A percentile compares a stretch with the other conserved stretches of the same genome.
Evolutionary conservation across 139 green algal genomes (phyloP).

Genomic region (Ettlia oleoabundans): DNA sequence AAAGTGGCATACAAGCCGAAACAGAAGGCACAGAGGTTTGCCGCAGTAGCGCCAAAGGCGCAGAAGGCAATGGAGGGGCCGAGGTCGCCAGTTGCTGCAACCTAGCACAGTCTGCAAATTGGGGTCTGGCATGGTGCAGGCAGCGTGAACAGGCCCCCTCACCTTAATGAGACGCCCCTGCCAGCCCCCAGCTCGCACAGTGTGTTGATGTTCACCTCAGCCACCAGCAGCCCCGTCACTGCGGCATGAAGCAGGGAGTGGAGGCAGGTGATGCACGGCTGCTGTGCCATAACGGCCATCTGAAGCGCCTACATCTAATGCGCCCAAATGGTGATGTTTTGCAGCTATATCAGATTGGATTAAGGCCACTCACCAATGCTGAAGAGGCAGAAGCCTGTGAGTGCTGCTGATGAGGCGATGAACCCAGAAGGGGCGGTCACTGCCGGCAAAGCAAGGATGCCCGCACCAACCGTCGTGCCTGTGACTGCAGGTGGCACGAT

Average conservation of each 20-base stretch:
- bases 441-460: conserved; percentile 72
- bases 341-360: too few species aligned
- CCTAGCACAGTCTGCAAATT: too few species aligned
- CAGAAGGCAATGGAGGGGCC: too few species aligned
- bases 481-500: conserved; percentile 41
- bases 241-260: not conserved
- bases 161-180: conserved; percentile 43
- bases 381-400: conserved; percentile 20
- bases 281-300: not conserved
- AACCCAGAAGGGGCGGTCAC: conserved; percentile 57
- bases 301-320: not conserved
- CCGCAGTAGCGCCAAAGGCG: too few species aligned
- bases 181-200: conserved; percentile 62
- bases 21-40: too few species aligned
- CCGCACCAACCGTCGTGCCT: conserved; percentile 75
- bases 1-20: too few species aligned
- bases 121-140: not conserved
- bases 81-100: too few species aligned
- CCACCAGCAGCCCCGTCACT: conserved; percentile 59
- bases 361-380: conserved; percentile 19
- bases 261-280: not conserved
- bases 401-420: conserved; percentile 31
- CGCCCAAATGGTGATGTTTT: not conserved
- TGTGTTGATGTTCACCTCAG: conserved; percentile 66
- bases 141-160: not conserved